phyloP scores from a whole-genome alignment of 805 yeast genomes.

The Wickerhamiella alocasiicola region DNA sequence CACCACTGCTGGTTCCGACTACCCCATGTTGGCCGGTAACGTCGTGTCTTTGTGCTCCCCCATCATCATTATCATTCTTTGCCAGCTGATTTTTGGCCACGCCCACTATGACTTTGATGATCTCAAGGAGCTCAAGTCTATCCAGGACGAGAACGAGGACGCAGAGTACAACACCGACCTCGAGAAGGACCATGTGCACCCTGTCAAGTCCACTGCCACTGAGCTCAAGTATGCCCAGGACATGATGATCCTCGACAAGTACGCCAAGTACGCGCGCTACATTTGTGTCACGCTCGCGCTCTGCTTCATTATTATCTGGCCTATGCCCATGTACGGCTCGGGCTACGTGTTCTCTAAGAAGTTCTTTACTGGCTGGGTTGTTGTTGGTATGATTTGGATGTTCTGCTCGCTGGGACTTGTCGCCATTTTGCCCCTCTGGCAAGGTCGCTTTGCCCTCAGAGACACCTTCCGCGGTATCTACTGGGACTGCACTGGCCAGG shows the following conservation, averaged over 20 bases:
- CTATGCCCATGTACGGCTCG: conserved; percentile 88
- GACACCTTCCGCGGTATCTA: conserved; percentile 63
- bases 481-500: conserved; percentile 76
- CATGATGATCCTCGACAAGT: conserved; percentile 37
- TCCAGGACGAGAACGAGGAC: conserved; percentile 31
- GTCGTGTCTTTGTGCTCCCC: conserved; percentile 73
- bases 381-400: conserved; percentile 70
- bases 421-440: conserved; percentile 55
- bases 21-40: conserved; percentile 84
- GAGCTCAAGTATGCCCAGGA: conserved; percentile 32
- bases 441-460: conserved; percentile 57
- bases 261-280: conserved; percentile 48
- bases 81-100: conserved; percentile 52
- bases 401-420: conserved; percentile 43
- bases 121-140: conserved; percentile 48
- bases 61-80: conserved; percentile 46
- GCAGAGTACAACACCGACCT: conserved; percentile 17
- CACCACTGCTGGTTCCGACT: conserved; percentile 53
- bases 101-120: conserved; percentile 64
- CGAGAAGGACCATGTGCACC: conserved; percentile 2
- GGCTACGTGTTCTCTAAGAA: conserved; percentile 59
- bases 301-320: conserved; percentile 65
- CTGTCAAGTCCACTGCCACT: conserved; percentile 3
- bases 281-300: conserved; percentile 51
- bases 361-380: conserved; percentile 85